These are phyloP conservation scores for Lepiota brunneoincarnata DNA, from an alignment of 768 basidiomycete species.

Conservation along the genomic window DNA sequence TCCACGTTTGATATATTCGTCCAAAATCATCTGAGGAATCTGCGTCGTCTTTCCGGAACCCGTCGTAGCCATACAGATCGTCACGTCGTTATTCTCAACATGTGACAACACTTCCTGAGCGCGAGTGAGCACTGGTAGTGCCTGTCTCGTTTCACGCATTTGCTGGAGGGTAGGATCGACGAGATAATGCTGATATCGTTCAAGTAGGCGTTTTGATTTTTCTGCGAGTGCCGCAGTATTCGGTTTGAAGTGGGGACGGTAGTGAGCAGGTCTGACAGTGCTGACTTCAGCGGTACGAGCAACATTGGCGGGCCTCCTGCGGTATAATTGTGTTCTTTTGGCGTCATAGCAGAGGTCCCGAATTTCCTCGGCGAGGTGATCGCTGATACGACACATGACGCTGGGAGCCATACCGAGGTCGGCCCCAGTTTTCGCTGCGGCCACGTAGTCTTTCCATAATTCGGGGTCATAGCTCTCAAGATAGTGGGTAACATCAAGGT, in stretches of 20 bases:
- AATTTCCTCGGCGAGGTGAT: constrained; percentile 64
- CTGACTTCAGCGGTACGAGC: constrained; percentile 1
- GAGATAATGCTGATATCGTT: constrained; percentile 58
- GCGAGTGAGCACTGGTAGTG: constrained; percentile 75
- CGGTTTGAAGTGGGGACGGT: constrained; percentile 8
- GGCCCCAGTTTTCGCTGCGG: constrained; percentile 59
- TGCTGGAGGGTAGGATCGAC: constrained; percentile 53
- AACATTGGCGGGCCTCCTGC: constrained; percentile 49
- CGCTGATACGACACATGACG: constrained; percentile 63
- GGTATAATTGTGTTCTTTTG: constrained; percentile 59
- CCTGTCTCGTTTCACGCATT: constrained; percentile 64
- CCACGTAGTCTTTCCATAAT: constrained; percentile 73
- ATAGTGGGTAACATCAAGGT: constrained; percentile 85
- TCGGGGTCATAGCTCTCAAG: constrained; percentile 79
- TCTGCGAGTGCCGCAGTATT: constrained; percentile 18
- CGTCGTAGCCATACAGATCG: constrained; percentile 85
- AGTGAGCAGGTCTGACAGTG: background rate
- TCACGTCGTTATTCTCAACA: constrained; percentile 77
- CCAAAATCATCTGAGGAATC: constrained; percentile 88
- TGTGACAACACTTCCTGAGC: constrained; percentile 65
- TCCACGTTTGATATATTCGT: constrained; percentile 74
- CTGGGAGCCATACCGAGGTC: constrained; percentile 71
- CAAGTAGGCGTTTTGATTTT: constrained; percentile 59
- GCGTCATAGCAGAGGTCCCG: constrained; percentile 69
- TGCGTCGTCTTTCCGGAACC: constrained; percentile 96